Conservation (phyloP, 2,329 filamentous ascomycete genomes). For the Macrophomina phaseolina region DNA sequence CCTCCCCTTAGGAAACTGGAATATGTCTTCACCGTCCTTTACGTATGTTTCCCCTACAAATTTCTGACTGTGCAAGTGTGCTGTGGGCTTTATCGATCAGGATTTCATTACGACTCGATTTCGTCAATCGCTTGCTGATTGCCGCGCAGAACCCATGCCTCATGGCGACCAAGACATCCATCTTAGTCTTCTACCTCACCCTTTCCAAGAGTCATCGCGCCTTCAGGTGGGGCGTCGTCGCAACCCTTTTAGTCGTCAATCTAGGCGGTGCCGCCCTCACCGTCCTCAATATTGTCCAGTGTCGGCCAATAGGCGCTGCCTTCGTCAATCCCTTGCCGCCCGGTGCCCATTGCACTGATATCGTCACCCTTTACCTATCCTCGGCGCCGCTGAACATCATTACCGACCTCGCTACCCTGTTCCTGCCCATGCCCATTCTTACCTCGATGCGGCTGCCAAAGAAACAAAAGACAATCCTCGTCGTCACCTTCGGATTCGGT, state of each 20-base stretch:
- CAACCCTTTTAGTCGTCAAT: slow-evolving; percentile 78
- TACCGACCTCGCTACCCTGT: slow-evolving; percentile 85
- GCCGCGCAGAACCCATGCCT: slow-evolving; percentile 76
- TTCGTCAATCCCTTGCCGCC: slow-evolving; percentile 60
- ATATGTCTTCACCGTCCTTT: slow-evolving; percentile 67
- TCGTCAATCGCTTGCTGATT: slow-evolving; percentile 20
- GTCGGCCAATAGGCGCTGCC: slow-evolving; percentile 72
- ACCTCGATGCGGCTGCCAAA: slow-evolving; percentile 83
- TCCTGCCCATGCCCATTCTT: slow-evolving; percentile 85
- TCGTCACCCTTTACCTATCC: slow-evolving; percentile 68
- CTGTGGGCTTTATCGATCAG: neutral
- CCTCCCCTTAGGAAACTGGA: slow-evolving; percentile 61
- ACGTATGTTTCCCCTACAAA: slow-evolving; percentile 49
- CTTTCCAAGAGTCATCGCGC: slow-evolving; percentile 79
- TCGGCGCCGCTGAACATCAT: slow-evolving; percentile 91
- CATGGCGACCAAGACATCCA: slow-evolving; percentile 92
- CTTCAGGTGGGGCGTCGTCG: slow-evolving; percentile 82
- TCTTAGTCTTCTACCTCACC: slow-evolving; percentile 86
- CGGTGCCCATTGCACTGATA: slow-evolving; percentile 62
- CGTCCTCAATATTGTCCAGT: slow-evolving; percentile 87
- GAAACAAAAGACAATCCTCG: slow-evolving; percentile 85
- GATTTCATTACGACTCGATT: slow-evolving; percentile 12
- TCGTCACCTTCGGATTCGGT: slow-evolving; percentile 85
- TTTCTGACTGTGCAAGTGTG: slow-evolving; percentile 23
- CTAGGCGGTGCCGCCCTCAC: slow-evolving; percentile 78